Percentiles rank a stretch among this genome's conserved stretches.
Conservation (phyloP, 2,329 filamentous ascomycete genomes). For the Massarina eburnea region DNA sequence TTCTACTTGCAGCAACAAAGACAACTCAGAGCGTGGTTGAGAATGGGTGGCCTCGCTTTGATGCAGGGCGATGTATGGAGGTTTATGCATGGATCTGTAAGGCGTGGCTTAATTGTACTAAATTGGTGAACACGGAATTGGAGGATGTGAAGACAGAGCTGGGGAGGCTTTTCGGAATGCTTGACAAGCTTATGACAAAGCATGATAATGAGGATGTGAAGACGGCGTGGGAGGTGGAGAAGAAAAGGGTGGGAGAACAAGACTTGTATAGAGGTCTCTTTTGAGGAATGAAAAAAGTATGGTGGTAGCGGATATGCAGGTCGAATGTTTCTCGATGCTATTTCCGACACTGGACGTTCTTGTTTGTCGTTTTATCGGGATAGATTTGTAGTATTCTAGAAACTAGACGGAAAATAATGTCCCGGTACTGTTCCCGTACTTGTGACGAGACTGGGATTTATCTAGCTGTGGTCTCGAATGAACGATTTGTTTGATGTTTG, state of each 20-base stretch:
- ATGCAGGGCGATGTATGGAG: neutral
- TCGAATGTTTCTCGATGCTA: neutral
- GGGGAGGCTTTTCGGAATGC: neutral
- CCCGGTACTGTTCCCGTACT: too few species aligned
- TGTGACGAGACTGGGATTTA: too few species aligned
- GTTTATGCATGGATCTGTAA: neutral
- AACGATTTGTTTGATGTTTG: too few species aligned
- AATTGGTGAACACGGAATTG: neutral
- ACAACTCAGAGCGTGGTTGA: neutral
- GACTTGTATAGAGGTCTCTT: neutral
- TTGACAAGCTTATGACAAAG: neutral
- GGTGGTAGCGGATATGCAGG: neutral
- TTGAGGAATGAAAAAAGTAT: neutral
- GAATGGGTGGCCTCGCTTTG: slow-evolving; percentile 2
- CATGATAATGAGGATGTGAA: neutral
- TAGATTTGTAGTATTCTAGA: too few species aligned
- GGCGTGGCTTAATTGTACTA: slow-evolving; percentile 1
- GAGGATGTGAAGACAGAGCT: neutral
- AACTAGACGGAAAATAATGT: too few species aligned
- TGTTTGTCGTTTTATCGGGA: too few species aligned
- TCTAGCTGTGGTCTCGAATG: too few species aligned
- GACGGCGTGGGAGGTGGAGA: neutral
- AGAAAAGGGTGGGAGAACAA: neutral
- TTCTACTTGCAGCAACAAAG: neutral
- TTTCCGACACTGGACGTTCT: too few species aligned